Conservation (phyloP, 495 filamentous ascomycete genomes). For the Pseudomonodictys pantanalensis region DNA sequence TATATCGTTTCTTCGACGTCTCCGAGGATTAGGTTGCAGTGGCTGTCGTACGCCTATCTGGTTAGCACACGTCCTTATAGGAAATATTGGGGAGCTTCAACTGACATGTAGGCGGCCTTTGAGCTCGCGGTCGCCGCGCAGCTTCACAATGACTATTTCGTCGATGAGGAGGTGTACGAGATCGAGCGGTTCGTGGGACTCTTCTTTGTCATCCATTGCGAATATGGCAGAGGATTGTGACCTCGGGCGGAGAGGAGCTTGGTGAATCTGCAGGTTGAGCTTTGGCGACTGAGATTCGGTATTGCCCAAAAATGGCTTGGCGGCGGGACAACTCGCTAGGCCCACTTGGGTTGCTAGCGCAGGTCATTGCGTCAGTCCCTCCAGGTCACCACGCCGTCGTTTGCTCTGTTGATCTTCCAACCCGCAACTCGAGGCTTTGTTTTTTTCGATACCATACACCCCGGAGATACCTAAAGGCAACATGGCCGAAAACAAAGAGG, state of each 20-base stretch:
- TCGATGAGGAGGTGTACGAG: slow-evolving; percentile 90
- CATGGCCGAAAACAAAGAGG: slow-evolving; percentile 19
- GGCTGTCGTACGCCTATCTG: slow-evolving; percentile 88
- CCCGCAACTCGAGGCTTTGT: too few species aligned
- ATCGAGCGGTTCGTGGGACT: slow-evolving; percentile 71
- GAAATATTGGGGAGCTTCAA: slow-evolving; percentile 4
- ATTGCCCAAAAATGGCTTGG: not conserved
- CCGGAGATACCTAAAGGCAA: not conserved
- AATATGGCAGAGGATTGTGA: slow-evolving; percentile 51
- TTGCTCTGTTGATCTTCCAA: too few species aligned
- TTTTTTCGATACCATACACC: not conserved
- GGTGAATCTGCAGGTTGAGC: not conserved
- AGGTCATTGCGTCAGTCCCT: slow-evolving; percentile 10
- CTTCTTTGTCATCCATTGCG: slow-evolving; percentile 58
- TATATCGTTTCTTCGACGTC: slow-evolving; percentile 98
- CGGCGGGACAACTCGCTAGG: not conserved
- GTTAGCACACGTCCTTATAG: not conserved
- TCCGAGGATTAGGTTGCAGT: slow-evolving; percentile 96
- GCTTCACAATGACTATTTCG: slow-evolving; percentile 95
- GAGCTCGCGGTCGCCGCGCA: slow-evolving; percentile 90
- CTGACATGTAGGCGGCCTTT: slow-evolving; percentile 90
- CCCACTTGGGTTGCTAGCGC: not conserved
- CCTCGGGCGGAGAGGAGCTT: not conserved
- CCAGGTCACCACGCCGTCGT: too few species aligned
- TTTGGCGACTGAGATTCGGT: not conserved